Percentiles rank a stretch among this genome's conserved stretches.
These are phyloP conservation scores for Pseudotulostoma volvatum DNA, from an alignment of 495 filamentous ascomycete species.

Conservation along the genomic window DNA sequence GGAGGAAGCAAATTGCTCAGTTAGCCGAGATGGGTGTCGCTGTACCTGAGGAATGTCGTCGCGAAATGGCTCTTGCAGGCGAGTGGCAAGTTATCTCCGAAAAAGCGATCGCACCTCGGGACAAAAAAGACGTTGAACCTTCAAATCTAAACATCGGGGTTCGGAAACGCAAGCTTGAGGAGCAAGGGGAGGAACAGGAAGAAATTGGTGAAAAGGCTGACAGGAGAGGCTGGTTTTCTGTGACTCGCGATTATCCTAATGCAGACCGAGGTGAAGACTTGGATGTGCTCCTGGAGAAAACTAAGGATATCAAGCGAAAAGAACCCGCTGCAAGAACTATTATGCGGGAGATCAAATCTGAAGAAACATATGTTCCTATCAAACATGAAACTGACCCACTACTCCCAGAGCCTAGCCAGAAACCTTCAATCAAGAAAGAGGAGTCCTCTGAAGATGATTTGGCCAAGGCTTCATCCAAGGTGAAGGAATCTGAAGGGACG, in stretches of 20 bases:
- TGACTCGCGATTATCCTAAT: slow-evolving; percentile 46
- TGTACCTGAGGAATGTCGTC: slow-evolving; percentile 62
- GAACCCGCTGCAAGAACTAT: slow-evolving; percentile 4
- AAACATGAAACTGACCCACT: slow-evolving; percentile 3
- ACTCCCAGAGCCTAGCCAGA: slow-evolving; percentile 9
- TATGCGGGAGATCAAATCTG: slow-evolving; percentile 3
- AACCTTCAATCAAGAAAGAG: slow-evolving; percentile 21
- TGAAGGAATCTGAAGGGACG: slow-evolving; percentile 18
- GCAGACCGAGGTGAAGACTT: slow-evolving; percentile 41
- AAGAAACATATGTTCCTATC: not conserved
- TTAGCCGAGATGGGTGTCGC: slow-evolving; percentile 74
- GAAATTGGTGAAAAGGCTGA: slow-evolving; percentile 48
- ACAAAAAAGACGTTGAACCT: slow-evolving; percentile 21
- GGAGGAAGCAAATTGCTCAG: slow-evolving; percentile 74
- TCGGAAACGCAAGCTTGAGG: slow-evolving; percentile 50
- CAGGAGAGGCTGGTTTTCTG: slow-evolving; percentile 59
- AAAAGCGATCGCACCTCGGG: slow-evolving; percentile 21
- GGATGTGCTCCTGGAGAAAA: slow-evolving; percentile 47
- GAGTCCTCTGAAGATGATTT: slow-evolving; percentile 23
- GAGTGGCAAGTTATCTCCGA: slow-evolving; percentile 69
- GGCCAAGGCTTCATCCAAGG: slow-evolving; percentile 5
- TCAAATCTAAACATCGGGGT: slow-evolving; percentile 28
- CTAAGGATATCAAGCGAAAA: slow-evolving; percentile 28
- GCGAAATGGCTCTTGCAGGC: slow-evolving; percentile 74
- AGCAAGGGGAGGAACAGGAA: slow-evolving; percentile 36